Evolutionary conservation across 495 filamentous ascomycete genomes (phyloP), one percentile per base, ranked within the genome.

Genomic region (Thozetella sp.): DNA sequence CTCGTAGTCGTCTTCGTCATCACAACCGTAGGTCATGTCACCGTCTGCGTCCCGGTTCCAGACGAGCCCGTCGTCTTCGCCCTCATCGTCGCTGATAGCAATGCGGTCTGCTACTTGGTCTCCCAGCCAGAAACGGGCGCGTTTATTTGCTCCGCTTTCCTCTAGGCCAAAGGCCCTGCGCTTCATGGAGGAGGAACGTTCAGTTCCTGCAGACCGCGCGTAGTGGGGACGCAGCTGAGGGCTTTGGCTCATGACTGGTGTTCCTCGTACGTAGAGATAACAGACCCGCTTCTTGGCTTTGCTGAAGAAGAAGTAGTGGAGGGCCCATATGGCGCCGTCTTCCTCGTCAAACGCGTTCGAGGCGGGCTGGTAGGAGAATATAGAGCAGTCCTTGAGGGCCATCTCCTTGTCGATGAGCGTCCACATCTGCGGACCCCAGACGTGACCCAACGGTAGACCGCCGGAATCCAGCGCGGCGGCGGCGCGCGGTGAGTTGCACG

Each of bases 281-380:
- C 91, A 94, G 22, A 99, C 93, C n/a, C 95, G 85, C 78, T 98
- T 99, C 65, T 86, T 83, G 22, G 85, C 77, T 63, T 93, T 96
- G 79, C 95, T 97, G 83, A 97, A 98, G 74, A 98, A 96, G 80
- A 99, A 96, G 72, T 96, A 97, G 71, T 97, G 91, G 57, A 92
- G 78, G 61, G 91, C 93, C 96, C 96, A 99, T 43, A 98, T 91
- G 3, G 93, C 89, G 53, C 90, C 88, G 65, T 96, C 91, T 59
- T 97, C 95, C 23, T 91, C 93, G 58, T 93, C 91, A 58, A 93
- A 93, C 13, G 88, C 86, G 40, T 92, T 90, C 58, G 97, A 92
- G 22, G 89, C 85, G 0, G 95, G 95, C 24, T 88, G 82, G 74
- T 96, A 98, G 22, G 85, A 88, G 70, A 96, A 98, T 46, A 91